These are phyloP conservation scores for Dioszegia aurantiaca DNA, from an alignment of 768 basidiomycete genomes.

Conservation along the genomic window DNA sequence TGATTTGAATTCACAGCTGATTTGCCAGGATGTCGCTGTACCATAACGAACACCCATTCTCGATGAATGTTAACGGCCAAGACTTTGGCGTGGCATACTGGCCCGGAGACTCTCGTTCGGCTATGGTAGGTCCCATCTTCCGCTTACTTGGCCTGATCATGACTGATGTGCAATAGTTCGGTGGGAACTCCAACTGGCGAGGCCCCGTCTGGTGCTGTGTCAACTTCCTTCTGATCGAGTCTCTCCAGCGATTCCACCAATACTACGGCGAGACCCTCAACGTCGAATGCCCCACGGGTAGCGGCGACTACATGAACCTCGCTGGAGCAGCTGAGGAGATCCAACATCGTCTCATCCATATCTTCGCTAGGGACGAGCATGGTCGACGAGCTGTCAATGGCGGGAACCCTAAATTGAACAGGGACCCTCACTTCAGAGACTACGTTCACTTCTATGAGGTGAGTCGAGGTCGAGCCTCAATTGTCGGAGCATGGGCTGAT, in stretches of 20 bases:
- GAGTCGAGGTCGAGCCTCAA: neutral
- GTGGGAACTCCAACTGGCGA: slow-evolving; percentile 90
- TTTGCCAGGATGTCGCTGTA: slow-evolving; percentile 72
- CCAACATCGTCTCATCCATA: slow-evolving; percentile 97
- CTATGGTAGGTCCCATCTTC: slow-evolving; percentile 60
- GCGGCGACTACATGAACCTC: slow-evolving; percentile 96
- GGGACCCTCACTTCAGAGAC: slow-evolving; percentile 92
- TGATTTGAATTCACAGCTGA: neutral
- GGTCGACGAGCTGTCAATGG: slow-evolving; percentile 89
- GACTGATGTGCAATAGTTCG: slow-evolving; percentile 31
- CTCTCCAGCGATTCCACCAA: slow-evolving; percentile 83
- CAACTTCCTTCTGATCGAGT: slow-evolving; percentile 93
- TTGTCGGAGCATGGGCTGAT: neutral
- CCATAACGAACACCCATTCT: slow-evolving; percentile 91
- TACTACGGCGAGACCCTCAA: slow-evolving; percentile 90
- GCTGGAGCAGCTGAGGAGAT: slow-evolving; percentile 93
- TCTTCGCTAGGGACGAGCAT: slow-evolving; percentile 87
- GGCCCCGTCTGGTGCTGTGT: slow-evolving; percentile 89
- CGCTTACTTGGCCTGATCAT: neutral
- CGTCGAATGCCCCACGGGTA: slow-evolving; percentile 94
- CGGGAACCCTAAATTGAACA: slow-evolving; percentile 77
- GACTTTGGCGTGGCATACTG: slow-evolving; percentile 91
- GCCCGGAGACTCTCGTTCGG: slow-evolving; percentile 95
- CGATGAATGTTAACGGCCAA: slow-evolving; percentile 88
- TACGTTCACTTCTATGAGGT: slow-evolving; percentile 91